Percentiles rank a stretch among this genome's conserved stretches.
These are phyloP conservation scores for Salix udensis DNA, from an alignment of 345 rosid genomes.

Conservation along the genomic window DNA sequence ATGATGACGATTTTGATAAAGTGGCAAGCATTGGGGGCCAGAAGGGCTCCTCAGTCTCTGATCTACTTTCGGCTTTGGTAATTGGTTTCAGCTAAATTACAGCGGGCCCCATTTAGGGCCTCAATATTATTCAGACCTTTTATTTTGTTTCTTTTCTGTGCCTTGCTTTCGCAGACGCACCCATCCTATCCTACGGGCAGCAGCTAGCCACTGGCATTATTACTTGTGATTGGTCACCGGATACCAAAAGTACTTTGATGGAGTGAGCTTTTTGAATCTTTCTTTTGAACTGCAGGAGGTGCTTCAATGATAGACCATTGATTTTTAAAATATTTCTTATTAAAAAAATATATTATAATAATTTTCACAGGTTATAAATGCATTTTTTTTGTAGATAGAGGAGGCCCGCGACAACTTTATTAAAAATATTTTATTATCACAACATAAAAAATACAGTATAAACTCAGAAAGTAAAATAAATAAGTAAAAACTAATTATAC, in stretches of 20 bases:
- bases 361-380: too few relatives aligned
- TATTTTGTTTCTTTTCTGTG: background rate
- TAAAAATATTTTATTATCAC: too few relatives aligned
- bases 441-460: too few relatives aligned
- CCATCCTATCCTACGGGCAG: background rate
- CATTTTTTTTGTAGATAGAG: too few relatives aligned
- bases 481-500: too few relatives aligned
- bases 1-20: conserved; percentile 5
- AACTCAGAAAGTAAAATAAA: too few relatives aligned
- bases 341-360: too few relatives aligned
- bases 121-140: conserved; percentile 1
- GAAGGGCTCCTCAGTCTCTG: background rate
- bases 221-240: background rate
- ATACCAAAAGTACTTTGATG: background rate
- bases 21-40: conserved; percentile 2
- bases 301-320: too few relatives aligned
- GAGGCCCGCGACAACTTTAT: too few relatives aligned
- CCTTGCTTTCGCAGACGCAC: background rate
- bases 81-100: background rate
- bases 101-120: background rate
- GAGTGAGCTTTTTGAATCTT: background rate
- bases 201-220: background rate
- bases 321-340: too few relatives aligned
- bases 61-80: background rate
- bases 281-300: too few relatives aligned